Evolutionary conservation across 208 protist species (phyloP).

Genomic region (Leptomonas pyrrhocoris): DNA sequence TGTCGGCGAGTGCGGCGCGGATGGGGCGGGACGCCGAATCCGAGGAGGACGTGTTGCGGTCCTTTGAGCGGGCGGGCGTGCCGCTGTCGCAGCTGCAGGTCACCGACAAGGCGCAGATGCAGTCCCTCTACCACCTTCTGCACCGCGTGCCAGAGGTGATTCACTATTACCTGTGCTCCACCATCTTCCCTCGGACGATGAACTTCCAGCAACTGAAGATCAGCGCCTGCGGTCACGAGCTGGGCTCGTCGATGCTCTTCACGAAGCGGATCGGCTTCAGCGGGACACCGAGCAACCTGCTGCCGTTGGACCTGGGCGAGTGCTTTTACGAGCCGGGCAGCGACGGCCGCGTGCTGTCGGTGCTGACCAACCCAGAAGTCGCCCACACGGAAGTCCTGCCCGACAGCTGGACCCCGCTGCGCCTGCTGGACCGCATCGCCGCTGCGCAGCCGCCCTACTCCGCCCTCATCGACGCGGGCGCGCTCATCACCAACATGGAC

Average conservation of each 20-base stretch:
- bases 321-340: conserved; percentile 94
- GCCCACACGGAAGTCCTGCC: conserved; percentile 62
- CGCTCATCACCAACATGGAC: conserved; percentile 96
- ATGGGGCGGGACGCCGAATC: conserved; percentile 1
- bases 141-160: conserved; percentile 78
- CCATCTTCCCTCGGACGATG: conserved; percentile 89
- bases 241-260: conserved; percentile 95
- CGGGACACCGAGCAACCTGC: conserved; percentile 94
- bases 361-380: conserved; percentile 89
- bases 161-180: conserved; percentile 88
- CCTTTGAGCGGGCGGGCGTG: conserved; percentile 54
- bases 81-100: conserved; percentile 90
- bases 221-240: conserved; percentile 94
- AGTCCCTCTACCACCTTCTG: conserved; percentile 60
- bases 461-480: conserved; percentile 96
- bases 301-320: conserved; percentile 93
- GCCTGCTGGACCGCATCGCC: conserved; percentile 90
- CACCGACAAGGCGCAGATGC: conserved; percentile 70
- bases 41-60: conserved; percentile 30
- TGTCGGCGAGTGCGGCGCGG: not conserved
- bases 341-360: conserved; percentile 92
- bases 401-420: conserved; percentile 88
- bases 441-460: conserved; percentile 76
- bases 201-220: conserved; percentile 93
- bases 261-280: conserved; percentile 93